These are phyloP conservation scores for Chlamydomonas sphaeroides DNA, from an alignment of 139 green algal species.

Conservation along the genomic window DNA sequence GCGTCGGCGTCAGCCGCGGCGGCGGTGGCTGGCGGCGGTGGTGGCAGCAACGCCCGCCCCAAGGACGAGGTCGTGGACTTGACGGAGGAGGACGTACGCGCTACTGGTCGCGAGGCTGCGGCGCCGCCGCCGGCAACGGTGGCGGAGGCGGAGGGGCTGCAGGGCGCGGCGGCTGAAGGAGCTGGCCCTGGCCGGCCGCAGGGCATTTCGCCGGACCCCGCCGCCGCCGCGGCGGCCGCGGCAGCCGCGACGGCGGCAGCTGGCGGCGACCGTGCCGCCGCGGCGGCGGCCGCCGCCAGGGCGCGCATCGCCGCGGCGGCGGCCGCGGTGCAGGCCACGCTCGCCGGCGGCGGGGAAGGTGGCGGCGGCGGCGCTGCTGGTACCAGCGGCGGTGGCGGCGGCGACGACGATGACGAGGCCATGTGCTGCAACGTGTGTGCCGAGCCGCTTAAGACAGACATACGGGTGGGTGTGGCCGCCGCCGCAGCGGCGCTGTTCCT, in stretches of 20 bases:
- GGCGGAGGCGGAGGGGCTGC: too few relatives aligned
- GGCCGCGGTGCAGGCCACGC: background rate
- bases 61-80: background rate
- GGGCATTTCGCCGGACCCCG: too few relatives aligned
- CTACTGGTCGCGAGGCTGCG: background rate
- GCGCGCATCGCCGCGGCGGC: background rate
- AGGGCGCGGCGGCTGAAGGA: too few relatives aligned
- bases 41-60: too few relatives aligned
- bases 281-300: background rate
- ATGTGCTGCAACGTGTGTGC: conserved; percentile 1
- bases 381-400: background rate
- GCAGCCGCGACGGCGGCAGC: background rate
- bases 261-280: background rate
- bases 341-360: background rate
- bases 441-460: background rate
- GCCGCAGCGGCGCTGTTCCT: too few relatives aligned
- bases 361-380: too few relatives aligned
- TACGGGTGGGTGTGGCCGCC: background rate
- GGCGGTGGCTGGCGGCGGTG: background rate
- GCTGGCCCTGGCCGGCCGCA: too few relatives aligned
- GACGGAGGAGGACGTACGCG: background rate
- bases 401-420: background rate
- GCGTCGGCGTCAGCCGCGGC: background rate
- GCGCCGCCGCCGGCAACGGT: background rate
- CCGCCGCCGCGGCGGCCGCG: too few relatives aligned